Percentiles rank a stretch among this genome's conserved stretches.
Conservation (phyloP, 2,329 filamentous ascomycete species). For the Graphilbum fragrans region DNA sequence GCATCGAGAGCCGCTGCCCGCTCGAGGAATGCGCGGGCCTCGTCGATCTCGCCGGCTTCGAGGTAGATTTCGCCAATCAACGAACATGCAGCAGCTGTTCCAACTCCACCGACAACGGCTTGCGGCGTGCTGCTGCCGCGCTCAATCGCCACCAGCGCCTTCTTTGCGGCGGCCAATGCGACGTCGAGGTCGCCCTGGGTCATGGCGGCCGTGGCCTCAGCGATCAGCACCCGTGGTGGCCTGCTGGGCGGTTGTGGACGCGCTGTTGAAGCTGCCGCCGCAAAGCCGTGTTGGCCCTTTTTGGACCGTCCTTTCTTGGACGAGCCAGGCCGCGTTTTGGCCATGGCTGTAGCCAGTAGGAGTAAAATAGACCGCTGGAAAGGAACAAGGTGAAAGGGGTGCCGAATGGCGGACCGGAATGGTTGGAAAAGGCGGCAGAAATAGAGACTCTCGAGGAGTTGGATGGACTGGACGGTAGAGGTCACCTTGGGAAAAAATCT, state of each 20-base stretch:
- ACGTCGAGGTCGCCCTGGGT: conserved; percentile 19
- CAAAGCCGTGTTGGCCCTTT: background rate
- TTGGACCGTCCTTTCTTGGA: conserved; percentile 9
- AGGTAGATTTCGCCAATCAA: conserved; percentile 72
- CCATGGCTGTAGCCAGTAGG: conserved; percentile 6
- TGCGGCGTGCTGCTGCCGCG: conserved; percentile 24
- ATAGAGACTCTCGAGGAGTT: too few relatives aligned
- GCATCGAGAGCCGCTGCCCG: conserved; percentile 65
- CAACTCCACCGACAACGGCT: conserved; percentile 8
- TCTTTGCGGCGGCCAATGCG: conserved; percentile 21
- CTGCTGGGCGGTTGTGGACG: conserved; percentile 1
- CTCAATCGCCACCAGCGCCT: conserved; percentile 30
- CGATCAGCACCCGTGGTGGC: conserved; percentile 16
- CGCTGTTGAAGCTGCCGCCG: background rate
- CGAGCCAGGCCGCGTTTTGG: conserved; percentile 9
- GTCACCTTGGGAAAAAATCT: background rate
- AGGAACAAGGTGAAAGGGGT: background rate
- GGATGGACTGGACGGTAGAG: too few relatives aligned
- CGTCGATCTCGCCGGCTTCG: conserved; percentile 69
- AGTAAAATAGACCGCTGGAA: background rate
- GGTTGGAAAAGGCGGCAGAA: too few relatives aligned
- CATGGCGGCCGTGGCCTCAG: conserved; percentile 19
- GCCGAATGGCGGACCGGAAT: too few relatives aligned
- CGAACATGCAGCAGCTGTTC: conserved; percentile 51
- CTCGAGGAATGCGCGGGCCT: conserved; percentile 60